These are phyloP conservation scores for Corynespora cassiicola DNA, from an alignment of 2,329 filamentous ascomycete species.

Conservation along the genomic window DNA sequence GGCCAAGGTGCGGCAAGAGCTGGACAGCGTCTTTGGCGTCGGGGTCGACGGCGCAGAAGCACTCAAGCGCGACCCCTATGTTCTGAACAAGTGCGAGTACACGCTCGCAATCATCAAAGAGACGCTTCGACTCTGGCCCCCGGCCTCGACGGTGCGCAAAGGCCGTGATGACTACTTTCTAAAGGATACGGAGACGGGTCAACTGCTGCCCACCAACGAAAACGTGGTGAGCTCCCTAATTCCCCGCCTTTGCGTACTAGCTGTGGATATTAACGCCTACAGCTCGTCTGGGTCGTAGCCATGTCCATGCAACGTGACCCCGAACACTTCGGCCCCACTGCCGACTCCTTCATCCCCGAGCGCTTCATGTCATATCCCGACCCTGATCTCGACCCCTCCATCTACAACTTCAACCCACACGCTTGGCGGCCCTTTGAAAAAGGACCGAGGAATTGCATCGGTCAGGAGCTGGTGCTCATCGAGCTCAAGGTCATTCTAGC, in stretches of 20 bases:
- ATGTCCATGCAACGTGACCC: conserved; percentile 17
- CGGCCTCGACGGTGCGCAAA: conserved; percentile 32
- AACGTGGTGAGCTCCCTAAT: not conserved
- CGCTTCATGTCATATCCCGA: conserved; percentile 17
- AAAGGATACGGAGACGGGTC: conserved; percentile 23
- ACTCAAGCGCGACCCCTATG: conserved; percentile 15
- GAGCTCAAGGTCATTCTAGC: conserved; percentile 26
- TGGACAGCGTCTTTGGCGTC: conserved; percentile 37
- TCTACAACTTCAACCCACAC: conserved; percentile 8
- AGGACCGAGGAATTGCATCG: conserved; percentile 36
- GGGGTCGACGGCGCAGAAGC: conserved; percentile 20
- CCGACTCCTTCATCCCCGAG: conserved; percentile 28
- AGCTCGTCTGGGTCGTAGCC: conserved; percentile 22
- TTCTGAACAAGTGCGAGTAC: conserved; percentile 34
- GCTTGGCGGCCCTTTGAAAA: conserved; percentile 48
- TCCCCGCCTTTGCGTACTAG: not conserved
- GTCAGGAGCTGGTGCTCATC: conserved; percentile 23
- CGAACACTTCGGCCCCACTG: conserved; percentile 17
- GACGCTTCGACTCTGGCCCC: conserved; percentile 37
- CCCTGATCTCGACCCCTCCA: conserved; percentile 13
- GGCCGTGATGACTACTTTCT: conserved; percentile 11
- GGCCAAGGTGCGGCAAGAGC: conserved; percentile 32
- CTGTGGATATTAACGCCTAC: conserved; percentile 28
- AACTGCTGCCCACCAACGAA: conserved; percentile 24
- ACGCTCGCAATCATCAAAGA: conserved; percentile 44